Conservation (phyloP, 2,329 filamentous ascomycete species). For the Aureobasidium sp. region DNA sequence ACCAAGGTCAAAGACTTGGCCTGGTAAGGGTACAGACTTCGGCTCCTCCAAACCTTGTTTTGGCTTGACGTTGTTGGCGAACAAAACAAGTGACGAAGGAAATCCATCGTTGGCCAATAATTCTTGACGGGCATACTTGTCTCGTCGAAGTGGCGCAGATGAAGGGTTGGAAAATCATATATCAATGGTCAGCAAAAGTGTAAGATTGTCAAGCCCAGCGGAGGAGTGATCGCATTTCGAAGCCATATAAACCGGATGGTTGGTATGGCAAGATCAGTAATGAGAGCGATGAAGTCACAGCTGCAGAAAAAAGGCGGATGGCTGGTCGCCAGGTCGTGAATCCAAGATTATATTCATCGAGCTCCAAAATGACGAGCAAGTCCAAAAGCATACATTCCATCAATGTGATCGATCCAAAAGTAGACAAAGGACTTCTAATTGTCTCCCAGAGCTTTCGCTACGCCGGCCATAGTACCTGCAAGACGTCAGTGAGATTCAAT, state of each 20-base stretch:
- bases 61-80: background rate
- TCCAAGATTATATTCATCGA: background rate
- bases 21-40: background rate
- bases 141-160: background rate
- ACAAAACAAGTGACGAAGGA: background rate
- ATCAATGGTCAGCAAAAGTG: background rate
- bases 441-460: slow-evolving; percentile 25
- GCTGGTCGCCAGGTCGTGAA: background rate
- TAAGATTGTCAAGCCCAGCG: background rate
- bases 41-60: slow-evolving; percentile 12
- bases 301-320: background rate
- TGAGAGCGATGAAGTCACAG: background rate
- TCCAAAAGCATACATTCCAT: background rate
- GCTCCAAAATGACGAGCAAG: background rate
- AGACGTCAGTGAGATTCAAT: slow-evolving; percentile 5
- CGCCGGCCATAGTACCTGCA: slow-evolving; percentile 23
- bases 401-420: background rate
- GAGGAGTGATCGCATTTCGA: background rate
- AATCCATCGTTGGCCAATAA: background rate
- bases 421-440: slow-evolving; percentile 13
- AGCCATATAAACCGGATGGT: background rate
- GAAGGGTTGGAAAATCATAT: background rate
- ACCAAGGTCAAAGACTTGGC: background rate
- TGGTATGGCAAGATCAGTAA: background rate
- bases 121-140: background rate